A percentile compares a stretch with the other conserved stretches of the same genome.
phyloP scores from a whole-genome alignment of 2,329 filamentous ascomycete genomes.

The Plectosphaerella sp. region DNA sequence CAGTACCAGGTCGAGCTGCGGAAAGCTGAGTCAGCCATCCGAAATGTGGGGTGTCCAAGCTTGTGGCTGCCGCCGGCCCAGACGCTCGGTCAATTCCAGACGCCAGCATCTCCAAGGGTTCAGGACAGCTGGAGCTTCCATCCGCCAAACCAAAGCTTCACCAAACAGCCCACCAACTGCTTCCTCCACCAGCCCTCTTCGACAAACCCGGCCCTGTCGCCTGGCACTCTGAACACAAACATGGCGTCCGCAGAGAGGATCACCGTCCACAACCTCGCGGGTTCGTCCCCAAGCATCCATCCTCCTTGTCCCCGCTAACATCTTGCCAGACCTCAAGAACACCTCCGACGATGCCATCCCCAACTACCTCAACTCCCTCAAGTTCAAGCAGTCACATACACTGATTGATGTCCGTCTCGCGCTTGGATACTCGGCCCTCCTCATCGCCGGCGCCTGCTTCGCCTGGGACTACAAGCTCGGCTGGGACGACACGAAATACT shows the following conservation, averaged over 20 bases:
- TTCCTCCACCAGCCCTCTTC: not conserved
- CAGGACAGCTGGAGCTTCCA: not conserved
- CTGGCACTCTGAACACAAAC: not conserved
- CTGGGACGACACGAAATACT: constrained; percentile 80
- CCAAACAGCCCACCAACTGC: too few species aligned
- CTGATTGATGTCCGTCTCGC: constrained; percentile 78
- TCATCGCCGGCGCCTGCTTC: constrained; percentile 79
- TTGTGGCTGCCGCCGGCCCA: too few species aligned
- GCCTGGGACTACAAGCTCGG: constrained; percentile 87
- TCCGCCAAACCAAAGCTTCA: not conserved
- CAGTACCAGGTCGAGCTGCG: not conserved
- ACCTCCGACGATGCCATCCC: constrained; percentile 92
- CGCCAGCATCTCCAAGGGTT: too few species aligned
- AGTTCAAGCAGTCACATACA: constrained; percentile 75
- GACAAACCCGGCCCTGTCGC: too few species aligned
- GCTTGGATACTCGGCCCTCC: constrained; percentile 78
- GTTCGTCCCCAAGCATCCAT: constrained; percentile 26
- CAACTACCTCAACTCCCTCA: constrained; percentile 86
- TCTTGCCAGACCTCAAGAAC: constrained; percentile 78
- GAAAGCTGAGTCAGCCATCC: not conserved
- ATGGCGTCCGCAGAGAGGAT: constrained; percentile 54
- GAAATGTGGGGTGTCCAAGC: too few species aligned
- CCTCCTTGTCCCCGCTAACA: constrained; percentile 9
- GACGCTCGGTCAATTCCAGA: too few species aligned
- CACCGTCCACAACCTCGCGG: constrained; percentile 62